These are phyloP conservation scores for Solanum gracilifrons DNA, from an alignment of 257 asterid genomes.

Conservation along the genomic window DNA sequence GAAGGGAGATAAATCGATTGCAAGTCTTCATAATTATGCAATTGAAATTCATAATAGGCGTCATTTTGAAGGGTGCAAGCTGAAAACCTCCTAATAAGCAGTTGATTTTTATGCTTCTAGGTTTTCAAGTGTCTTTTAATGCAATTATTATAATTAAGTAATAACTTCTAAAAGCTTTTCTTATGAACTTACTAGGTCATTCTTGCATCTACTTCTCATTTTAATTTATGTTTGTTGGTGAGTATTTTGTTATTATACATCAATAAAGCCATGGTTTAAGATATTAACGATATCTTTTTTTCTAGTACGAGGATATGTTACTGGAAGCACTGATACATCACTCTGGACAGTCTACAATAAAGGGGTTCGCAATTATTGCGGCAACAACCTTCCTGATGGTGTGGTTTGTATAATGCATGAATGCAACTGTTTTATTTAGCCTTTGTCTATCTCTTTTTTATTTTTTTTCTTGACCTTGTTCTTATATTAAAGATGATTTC, in stretches of 20 bases:
- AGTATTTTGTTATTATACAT: background rate
- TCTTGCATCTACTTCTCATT: background rate
- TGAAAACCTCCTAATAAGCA: background rate
- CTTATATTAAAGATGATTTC: background rate
- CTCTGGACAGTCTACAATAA: slow-evolving; percentile 89
- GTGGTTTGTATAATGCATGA: slow-evolving; percentile 19
- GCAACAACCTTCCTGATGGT: slow-evolving; percentile 93
- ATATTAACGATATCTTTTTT: background rate
- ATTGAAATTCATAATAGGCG: background rate
- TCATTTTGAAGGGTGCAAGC: background rate
- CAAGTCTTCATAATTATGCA: background rate
- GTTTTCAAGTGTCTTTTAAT: background rate
- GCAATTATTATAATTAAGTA: background rate
- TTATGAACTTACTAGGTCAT: background rate
- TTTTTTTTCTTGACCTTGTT: background rate
- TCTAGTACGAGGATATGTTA: slow-evolving; percentile 84
- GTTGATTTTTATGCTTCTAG: background rate
- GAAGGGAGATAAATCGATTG: background rate
- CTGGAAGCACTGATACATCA: slow-evolving; percentile 97
- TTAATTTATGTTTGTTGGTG: background rate
- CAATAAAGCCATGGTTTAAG: background rate
- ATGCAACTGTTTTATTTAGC: background rate
- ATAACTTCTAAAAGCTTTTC: background rate
- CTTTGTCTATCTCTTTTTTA: background rate
- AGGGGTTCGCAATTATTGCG: slow-evolving; percentile 74